Evolutionary conservation across 495 filamentous ascomycete genomes (phyloP).

Genomic region (Clohesyomyces aquaticus): DNA sequence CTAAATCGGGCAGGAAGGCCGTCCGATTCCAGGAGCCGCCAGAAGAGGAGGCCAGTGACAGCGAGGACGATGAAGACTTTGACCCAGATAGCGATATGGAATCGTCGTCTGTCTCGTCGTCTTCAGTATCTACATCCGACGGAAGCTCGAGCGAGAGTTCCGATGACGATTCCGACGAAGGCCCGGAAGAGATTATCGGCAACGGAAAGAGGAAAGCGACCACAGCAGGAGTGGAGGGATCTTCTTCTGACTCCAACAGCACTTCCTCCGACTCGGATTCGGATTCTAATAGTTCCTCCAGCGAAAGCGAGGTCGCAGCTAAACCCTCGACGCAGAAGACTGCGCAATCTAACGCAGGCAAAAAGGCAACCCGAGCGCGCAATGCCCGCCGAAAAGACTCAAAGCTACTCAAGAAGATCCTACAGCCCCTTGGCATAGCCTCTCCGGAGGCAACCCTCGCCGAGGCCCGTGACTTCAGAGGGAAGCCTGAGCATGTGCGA

Average conservation of each 20-base stretch:
- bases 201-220: background rate
- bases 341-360: background rate
- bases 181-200: constrained; percentile 15
- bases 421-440: background rate
- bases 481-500: background rate
- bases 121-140: background rate
- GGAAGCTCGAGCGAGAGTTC: constrained; percentile 23
- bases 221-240: background rate
- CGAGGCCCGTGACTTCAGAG: background rate
- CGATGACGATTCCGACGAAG: constrained; percentile 33
- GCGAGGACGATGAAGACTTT: constrained; percentile 34
- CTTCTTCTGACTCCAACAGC: constrained; percentile 24
- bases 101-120: background rate
- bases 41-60: constrained; percentile 14
- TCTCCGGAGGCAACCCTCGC: background rate
- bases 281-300: constrained; percentile 3
- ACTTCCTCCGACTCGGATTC: constrained; percentile 17
- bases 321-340: constrained; percentile 1
- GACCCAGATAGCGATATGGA: constrained; percentile 24
- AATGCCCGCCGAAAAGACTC: background rate
- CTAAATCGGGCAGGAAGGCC: background rate
- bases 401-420: background rate
- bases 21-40: constrained; percentile 14
- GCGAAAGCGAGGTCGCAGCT: constrained; percentile 20
- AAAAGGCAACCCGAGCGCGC: background rate